Conservation (phyloP, 345 rosid species). For the Aquilaria malaccensis region DNA sequence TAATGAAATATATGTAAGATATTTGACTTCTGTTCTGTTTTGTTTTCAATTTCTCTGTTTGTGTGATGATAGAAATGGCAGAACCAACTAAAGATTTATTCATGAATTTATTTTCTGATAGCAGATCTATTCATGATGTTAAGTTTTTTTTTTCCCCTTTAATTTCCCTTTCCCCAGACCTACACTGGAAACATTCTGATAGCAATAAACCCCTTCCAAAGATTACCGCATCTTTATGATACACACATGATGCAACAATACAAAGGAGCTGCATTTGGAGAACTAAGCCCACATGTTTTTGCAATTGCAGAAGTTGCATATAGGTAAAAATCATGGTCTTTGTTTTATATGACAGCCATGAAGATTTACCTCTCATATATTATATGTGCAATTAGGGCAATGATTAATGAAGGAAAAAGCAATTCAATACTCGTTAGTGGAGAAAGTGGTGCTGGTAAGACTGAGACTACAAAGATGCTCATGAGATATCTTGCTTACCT, state of each 20-base stretch:
- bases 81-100: constrained; percentile 2
- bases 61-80: constrained; percentile 7
- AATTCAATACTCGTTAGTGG: constrained; percentile 99
- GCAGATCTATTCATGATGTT: too few relatives aligned
- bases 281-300: constrained; percentile 97
- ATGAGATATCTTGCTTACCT: constrained; percentile 98
- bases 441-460: constrained; percentile 99
- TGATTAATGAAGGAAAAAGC: constrained; percentile 98
- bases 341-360: constrained; percentile 13
- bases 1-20: constrained; percentile 90
- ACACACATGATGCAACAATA: constrained; percentile 99
- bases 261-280: constrained; percentile 97
- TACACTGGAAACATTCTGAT: constrained; percentile 98
- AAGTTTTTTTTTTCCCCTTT: not conserved
- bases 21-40: constrained; percentile 12
- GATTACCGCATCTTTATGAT: constrained; percentile 96
- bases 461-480: constrained; percentile 99
- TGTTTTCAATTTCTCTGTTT: constrained; percentile 3
- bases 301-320: constrained; percentile 99
- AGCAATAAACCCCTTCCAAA: constrained; percentile 98
- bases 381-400: constrained; percentile 53
- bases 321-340: constrained; percentile 41
- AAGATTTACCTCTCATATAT: constrained; percentile 21
- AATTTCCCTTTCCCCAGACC: constrained; percentile 44
- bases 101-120: constrained; percentile 13